Base-by-base conservation (phyloP, 2,329 filamentous ascomycete species). In the Capronia coronata region DNA sequence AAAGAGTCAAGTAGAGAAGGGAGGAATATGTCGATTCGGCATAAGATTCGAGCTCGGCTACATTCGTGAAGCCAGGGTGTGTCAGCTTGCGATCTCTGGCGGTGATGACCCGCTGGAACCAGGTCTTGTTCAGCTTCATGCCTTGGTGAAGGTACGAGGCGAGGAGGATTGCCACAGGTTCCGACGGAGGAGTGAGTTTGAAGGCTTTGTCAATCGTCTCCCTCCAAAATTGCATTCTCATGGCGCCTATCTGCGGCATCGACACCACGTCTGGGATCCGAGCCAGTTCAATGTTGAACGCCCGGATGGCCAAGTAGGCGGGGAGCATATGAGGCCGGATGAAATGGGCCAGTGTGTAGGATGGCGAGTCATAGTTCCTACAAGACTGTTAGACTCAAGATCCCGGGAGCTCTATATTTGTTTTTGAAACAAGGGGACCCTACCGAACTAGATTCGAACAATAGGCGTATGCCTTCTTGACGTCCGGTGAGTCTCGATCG, bases 161-260 rank as follows among this genome's bases (percentile, higher is more conserved):
- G 1, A 98, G 76, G 3, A 97, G 75, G 23, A 95, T 79, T 51
- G 90, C 91, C 35, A 96, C 87, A 18, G 93, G 93, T 65, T 98
- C 90, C 62, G 89, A 87, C 1, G 90, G 89, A 1, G 93, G 90
- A 0, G 75, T 73, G 25, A 85, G 86, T 1, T 84, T 76, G 52
- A 96, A 84, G 1, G 87, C 85, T 54, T 84, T 83, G 46, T 84
- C 78, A 44, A 98, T 73, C 3, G 87, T 82, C 61, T 97, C 90
- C 43, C 87, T 81, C 87, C 93, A 97, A 73, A 97, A 97, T 67
- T 95, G 87, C 68, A 95, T 84, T 57, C 93, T 88, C 76, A 97
- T 82, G 45, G 83, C 76, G 43, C 88, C 91, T 53, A 97, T 86
- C 2, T 84, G 84, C n/a, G 86, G 81, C 53, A 86, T 93, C 40